These are phyloP conservation scores for Sphaerulina vaccinii DNA, from an alignment of 2,329 filamentous ascomycete species.

Conservation along the genomic window DNA sequence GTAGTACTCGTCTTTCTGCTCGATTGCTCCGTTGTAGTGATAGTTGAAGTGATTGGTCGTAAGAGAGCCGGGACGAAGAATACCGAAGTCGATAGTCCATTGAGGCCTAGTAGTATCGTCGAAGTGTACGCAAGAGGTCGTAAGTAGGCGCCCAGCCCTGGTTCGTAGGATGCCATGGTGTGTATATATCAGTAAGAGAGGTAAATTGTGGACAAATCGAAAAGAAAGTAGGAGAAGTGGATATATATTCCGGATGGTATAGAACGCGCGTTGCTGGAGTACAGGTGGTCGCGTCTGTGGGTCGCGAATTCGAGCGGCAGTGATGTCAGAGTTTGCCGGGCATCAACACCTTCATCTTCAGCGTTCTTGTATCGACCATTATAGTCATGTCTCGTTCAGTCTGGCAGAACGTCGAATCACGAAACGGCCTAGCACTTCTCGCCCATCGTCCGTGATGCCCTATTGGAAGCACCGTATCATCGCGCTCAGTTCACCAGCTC, in stretches of 20 bases:
- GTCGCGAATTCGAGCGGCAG: no score
- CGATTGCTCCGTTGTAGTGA: background rate
- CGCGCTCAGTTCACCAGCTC: slow-evolving; percentile 1
- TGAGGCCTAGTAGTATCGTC: background rate
- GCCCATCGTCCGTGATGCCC: background rate
- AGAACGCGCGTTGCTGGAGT: background rate
- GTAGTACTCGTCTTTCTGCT: slow-evolving; percentile 7
- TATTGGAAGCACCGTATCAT: background rate
- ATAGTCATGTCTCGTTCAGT: no score
- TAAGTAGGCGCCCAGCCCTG: background rate
- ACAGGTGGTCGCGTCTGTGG: no score
- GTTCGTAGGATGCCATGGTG: slow-evolving; percentile 3
- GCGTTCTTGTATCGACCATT: no score
- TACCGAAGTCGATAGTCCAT: slow-evolving; percentile 15
- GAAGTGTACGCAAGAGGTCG: slow-evolving; percentile 6
- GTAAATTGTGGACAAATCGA: background rate
- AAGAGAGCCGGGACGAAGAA: slow-evolving; percentile 26
- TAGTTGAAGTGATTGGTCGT: slow-evolving; percentile 17
- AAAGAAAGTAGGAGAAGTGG: background rate
- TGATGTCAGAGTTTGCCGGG: no score
- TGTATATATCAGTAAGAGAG: no score
- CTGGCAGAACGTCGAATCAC: background rate
- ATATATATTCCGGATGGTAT: background rate
- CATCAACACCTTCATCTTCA: no score
- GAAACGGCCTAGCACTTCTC: background rate